Conservation (phyloP, 2,329 filamentous ascomycete species). For the Paecilomyces sp. region DNA sequence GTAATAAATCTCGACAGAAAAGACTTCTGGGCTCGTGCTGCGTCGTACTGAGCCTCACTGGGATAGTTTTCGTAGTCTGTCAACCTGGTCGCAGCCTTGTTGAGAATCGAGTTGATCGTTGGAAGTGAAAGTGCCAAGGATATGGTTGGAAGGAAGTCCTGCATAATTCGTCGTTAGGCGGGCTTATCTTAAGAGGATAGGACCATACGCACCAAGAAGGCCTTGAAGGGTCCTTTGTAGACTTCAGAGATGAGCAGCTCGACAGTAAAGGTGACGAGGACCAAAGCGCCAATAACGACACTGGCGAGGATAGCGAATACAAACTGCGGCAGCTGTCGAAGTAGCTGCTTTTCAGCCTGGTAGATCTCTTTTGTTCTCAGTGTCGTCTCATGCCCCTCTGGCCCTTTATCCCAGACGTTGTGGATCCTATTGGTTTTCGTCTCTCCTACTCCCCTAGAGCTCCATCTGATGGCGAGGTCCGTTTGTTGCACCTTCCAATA, state of each 20-base stretch:
- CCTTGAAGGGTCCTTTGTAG: slow-evolving; percentile 82
- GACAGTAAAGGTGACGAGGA: slow-evolving; percentile 79
- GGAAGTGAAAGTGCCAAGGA: slow-evolving; percentile 79
- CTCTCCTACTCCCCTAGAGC: slow-evolving; percentile 72
- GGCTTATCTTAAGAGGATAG: neutral
- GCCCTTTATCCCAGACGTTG: slow-evolving; percentile 71
- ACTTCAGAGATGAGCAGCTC: slow-evolving; percentile 95
- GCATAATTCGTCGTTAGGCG: slow-evolving; percentile 6
- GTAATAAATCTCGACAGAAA: slow-evolving; percentile 97
- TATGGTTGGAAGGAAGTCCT: slow-evolving; percentile 82
- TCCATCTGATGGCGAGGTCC: slow-evolving; percentile 82
- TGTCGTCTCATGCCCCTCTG: slow-evolving; percentile 66
- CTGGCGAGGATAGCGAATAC: slow-evolving; percentile 75
- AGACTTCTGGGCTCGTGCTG: slow-evolving; percentile 81
- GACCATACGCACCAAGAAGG: slow-evolving; percentile 57
- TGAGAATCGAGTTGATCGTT: slow-evolving; percentile 67
- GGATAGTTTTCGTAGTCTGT: slow-evolving; percentile 89
- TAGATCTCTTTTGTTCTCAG: slow-evolving; percentile 73
- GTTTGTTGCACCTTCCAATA: slow-evolving; percentile 93
- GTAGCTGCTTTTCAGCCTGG: slow-evolving; percentile 65
- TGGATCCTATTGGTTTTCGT: slow-evolving; percentile 72
- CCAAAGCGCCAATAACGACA: slow-evolving; percentile 68
- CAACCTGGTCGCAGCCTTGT: slow-evolving; percentile 65
- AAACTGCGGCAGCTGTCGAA: slow-evolving; percentile 71
- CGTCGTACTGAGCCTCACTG: slow-evolving; percentile 74